Percentiles rank a stretch among this genome's conserved stretches.
phyloP scores from a whole-genome alignment of 257 asterid genomes.

The Salvia splendens region DNA sequence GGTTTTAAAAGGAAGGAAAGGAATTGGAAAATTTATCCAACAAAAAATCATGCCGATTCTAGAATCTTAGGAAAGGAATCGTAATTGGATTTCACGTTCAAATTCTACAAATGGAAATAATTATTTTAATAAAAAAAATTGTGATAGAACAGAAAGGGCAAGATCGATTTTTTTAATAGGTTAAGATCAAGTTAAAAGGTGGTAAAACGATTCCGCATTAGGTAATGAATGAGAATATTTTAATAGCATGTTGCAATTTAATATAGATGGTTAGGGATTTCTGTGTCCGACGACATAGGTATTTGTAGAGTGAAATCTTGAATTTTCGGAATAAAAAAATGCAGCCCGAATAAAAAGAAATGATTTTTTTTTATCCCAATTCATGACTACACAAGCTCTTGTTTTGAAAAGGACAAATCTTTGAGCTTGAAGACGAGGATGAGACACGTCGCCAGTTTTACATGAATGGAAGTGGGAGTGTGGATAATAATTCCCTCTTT shows the following conservation, averaged over 20 bases:
- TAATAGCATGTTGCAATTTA: slow-evolving; percentile 4
- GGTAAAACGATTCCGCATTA: background rate
- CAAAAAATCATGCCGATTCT: background rate
- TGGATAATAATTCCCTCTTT: slow-evolving; percentile 18
- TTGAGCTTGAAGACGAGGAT: slow-evolving; percentile 40
- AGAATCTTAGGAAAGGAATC: background rate
- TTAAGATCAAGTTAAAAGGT: too few species aligned
- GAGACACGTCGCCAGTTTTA: slow-evolving; percentile 38
- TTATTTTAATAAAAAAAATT: background rate
- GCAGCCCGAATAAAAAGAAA: slow-evolving; percentile 17
- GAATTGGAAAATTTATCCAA: background rate
- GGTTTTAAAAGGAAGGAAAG: background rate
- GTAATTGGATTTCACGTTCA: too few species aligned
- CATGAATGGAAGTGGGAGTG: slow-evolving; percentile 29
- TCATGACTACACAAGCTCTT: slow-evolving; percentile 1
- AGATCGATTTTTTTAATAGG: background rate
- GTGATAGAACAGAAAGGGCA: too few species aligned
- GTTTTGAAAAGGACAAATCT: slow-evolving; percentile 28
- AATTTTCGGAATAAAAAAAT: background rate
- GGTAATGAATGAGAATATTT: slow-evolving; percentile 20
- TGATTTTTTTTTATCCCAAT: background rate
- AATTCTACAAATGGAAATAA: too few species aligned
- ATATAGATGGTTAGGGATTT: slow-evolving; percentile 13
- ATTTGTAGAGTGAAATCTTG: slow-evolving; percentile 26
- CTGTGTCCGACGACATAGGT: slow-evolving; percentile 35